Percentiles rank a stretch among this genome's conserved stretches.
These are phyloP conservation scores for Cyberlindnera samutprakarnensis DNA, from an alignment of 805 yeast species.

Conservation along the genomic window DNA sequence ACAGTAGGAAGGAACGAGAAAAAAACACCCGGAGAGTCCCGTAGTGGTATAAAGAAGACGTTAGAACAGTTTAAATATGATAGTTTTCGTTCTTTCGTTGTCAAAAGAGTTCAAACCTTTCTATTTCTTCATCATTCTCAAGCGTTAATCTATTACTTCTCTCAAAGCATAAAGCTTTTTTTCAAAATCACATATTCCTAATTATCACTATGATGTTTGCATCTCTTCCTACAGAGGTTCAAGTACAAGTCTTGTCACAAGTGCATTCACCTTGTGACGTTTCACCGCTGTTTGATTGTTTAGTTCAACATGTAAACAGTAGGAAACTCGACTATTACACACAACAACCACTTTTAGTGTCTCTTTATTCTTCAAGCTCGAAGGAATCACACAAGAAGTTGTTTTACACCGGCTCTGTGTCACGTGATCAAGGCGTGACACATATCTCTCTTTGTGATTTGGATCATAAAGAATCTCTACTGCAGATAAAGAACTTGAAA, in stretches of 20 bases:
- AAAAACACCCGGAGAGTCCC: not conserved
- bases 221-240: slow-evolving; percentile 1
- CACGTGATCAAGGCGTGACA: not conserved
- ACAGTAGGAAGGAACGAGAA: no score
- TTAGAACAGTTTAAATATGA: not conserved
- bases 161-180: no score
- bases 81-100: no score
- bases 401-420: not conserved
- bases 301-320: not conserved
- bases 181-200: no score
- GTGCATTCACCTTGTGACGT: not conserved
- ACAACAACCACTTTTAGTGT: not conserved
- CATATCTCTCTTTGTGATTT: not conserved
- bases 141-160: no score
- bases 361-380: slow-evolving; percentile 1
- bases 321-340: slow-evolving; percentile 1
- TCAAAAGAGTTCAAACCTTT: no score
- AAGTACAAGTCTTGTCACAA: slow-evolving; percentile 1
- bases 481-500: slow-evolving; percentile 1
- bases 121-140: no score
- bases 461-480: slow-evolving; percentile 1
- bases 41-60: not conserved
- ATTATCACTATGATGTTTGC: not conserved
- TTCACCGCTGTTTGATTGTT: not conserved
- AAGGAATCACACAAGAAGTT: slow-evolving; percentile 1